Evolutionary conservation across 495 filamentous ascomycete species (phyloP), one percentile per base, ranked within the genome.

Genomic region (Acidomyces sp.): DNA sequence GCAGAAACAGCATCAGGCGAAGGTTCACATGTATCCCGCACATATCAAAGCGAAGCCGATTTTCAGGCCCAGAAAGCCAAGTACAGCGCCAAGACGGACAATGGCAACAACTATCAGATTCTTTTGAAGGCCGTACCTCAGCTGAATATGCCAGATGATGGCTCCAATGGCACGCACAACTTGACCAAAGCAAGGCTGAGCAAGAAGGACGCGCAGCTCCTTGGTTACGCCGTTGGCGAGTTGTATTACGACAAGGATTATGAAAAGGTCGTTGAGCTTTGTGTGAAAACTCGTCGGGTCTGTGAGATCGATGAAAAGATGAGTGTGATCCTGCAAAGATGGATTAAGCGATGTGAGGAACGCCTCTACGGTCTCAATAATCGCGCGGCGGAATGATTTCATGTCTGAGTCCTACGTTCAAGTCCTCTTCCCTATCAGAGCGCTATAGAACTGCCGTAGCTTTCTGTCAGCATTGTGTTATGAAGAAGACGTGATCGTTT

Each of bases 151-250:
- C 17, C 15, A 21, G 38, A 39, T 16, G 13, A 29, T 3, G 12
- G 22, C 24, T 16, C 15, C 15, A 4, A 7, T 17, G 39, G 7
- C 16, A 3, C 18, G 13, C 28, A 41, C 24, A 20, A 12, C 1
- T 10, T 16, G 2, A 3, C 4, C 3, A 34, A 27, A 15, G 16
- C 5, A 5, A 43, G 28, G 23, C 42, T 46, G 24, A 40, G 37
- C 22, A 54, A 50, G 39, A 32, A 35, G 17, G 51, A 54, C 15
- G 7, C 28, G 4, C 35, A 42, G 30, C 23, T 49, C 3, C 23
- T 54, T 7, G 37, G 38, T 6, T 49, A 49, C 31, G 43, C 51
- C 10, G 46, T 47, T 2, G 51, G 37, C 1, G 46, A 54, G 41
- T 12, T 54, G 37, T 54, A 50, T 21, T 50, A 43, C 22, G 41